Evolutionary conservation across 305 asterid genomes (phyloP).

Genomic region (Lippia alba): DNA sequence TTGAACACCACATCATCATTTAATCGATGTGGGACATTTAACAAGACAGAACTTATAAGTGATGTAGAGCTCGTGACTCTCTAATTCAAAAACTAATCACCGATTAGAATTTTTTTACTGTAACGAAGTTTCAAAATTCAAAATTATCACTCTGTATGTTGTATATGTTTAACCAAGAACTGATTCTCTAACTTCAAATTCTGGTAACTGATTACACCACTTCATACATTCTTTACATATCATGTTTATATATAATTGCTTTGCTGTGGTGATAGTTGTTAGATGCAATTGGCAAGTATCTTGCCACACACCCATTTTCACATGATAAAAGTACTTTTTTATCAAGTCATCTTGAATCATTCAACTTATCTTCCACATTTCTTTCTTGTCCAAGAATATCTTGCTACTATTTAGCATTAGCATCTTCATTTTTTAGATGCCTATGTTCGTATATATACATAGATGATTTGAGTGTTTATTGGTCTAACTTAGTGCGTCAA

Average conservation of each 20-base stretch:
- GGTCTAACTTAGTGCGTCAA: conserved; percentile 11
- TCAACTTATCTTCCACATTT: conserved; percentile 8
- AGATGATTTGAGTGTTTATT: conserved; percentile 16
- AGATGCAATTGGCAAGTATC: conserved; percentile 7
- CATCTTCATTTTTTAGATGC: conserved; percentile 28
- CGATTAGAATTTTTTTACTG: too few relatives aligned
- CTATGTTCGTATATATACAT: not conserved
- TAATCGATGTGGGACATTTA: too few relatives aligned
- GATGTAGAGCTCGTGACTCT: too few relatives aligned
- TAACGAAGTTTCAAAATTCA: too few relatives aligned
- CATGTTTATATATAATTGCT: not conserved
- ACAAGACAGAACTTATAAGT: too few relatives aligned
- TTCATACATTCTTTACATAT: too few relatives aligned
- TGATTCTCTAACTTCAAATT: too few relatives aligned
- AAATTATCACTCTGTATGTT: too few relatives aligned
- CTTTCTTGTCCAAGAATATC: conserved; percentile 18
- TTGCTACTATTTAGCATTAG: conserved; percentile 1
- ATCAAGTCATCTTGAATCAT: conserved; percentile 13
- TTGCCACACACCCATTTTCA: not conserved
- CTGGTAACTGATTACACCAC: too few relatives aligned
- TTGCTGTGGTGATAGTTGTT: not conserved
- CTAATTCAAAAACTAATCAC: too few relatives aligned
- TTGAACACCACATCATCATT: too few relatives aligned
- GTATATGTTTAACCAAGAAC: too few relatives aligned
- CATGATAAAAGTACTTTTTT: not conserved